Evolutionary conservation across 148 eudicot species (phyloP).

Genomic region (Rhododendron griersonianum): DNA sequence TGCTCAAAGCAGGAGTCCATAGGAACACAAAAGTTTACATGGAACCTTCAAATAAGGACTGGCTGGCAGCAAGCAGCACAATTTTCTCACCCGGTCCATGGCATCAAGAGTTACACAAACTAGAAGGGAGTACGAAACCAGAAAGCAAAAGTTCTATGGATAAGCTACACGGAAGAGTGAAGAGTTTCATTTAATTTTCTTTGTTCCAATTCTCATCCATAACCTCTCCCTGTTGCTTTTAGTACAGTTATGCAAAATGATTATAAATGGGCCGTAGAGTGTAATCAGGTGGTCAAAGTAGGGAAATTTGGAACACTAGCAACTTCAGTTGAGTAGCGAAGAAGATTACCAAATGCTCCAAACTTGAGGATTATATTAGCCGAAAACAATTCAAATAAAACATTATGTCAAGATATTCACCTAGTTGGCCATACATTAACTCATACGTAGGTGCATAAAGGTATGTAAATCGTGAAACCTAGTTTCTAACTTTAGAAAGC

Average conservation of each 20-base stretch:
- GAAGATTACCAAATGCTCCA: too few relatives aligned
- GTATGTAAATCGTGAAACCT: too few relatives aligned
- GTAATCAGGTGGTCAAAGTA: neutral
- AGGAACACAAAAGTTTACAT: conserved; percentile 64
- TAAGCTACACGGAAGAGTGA: neutral
- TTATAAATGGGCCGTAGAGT: neutral
- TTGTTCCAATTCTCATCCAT: neutral
- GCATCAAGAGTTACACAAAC: neutral
- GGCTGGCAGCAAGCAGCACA: conserved; percentile 78
- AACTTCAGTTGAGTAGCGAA: too few relatives aligned
- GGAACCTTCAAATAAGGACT: conserved; percentile 81
- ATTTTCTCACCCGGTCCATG: conserved; percentile 64
- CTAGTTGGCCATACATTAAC: too few relatives aligned
- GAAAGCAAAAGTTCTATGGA: neutral
- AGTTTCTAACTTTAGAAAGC: too few relatives aligned
- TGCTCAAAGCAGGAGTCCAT: conserved; percentile 85
- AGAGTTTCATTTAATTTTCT: neutral
- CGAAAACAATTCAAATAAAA: too few relatives aligned
- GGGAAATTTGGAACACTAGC: too few relatives aligned
- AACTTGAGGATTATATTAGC: too few relatives aligned
- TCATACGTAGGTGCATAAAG: too few relatives aligned
- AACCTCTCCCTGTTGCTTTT: neutral
- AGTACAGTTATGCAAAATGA: neutral
- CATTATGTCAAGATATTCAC: too few relatives aligned
- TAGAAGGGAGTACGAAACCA: neutral